These are phyloP conservation scores for Phlebopus sp. DNA, from an alignment of 1,284 basidiomycete genomes.

Conservation along the genomic window DNA sequence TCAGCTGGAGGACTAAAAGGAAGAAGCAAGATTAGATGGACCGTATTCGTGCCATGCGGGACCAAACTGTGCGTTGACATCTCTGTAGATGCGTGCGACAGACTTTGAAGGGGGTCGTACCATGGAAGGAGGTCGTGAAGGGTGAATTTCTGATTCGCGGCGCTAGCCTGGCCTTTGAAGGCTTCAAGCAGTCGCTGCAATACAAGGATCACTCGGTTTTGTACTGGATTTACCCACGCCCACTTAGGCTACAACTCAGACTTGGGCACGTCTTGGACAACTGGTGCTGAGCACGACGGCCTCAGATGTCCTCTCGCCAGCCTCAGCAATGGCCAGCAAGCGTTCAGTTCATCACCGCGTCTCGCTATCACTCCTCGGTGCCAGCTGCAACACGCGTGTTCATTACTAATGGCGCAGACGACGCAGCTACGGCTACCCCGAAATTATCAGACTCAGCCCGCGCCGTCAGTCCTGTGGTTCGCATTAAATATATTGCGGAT, in stretches of 20 bases:
- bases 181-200: background rate
- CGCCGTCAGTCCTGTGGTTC: conserved; percentile 19
- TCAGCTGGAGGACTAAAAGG: conserved; percentile 21
- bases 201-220: conserved; percentile 8
- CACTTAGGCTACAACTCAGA: too few species aligned
- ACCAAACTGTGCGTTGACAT: conserved; percentile 71
- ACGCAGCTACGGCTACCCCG: conserved; percentile 13
- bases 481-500: conserved; percentile 46
- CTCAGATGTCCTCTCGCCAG: conserved; percentile 11
- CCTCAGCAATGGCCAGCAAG: conserved; percentile 53
- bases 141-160: conserved; percentile 1
- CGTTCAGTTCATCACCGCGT: conserved; percentile 44
- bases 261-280: too few species aligned
- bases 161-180: background rate
- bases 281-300: conserved; percentile 1
- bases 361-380: conserved; percentile 54
- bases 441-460: conserved; percentile 26
- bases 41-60: conserved; percentile 83
- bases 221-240: conserved; percentile 32
- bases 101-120: conserved; percentile 66
- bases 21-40: conserved; percentile 13
- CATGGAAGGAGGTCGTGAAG: conserved; percentile 41
- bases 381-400: conserved; percentile 35
- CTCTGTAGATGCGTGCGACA: conserved; percentile 71
- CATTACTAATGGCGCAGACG: conserved; percentile 24